Evolutionary conservation across 1,139 yeast species (phyloP), one percentile per base, ranked within the genome.

Genomic region (Zygoascus hellenicus): DNA sequence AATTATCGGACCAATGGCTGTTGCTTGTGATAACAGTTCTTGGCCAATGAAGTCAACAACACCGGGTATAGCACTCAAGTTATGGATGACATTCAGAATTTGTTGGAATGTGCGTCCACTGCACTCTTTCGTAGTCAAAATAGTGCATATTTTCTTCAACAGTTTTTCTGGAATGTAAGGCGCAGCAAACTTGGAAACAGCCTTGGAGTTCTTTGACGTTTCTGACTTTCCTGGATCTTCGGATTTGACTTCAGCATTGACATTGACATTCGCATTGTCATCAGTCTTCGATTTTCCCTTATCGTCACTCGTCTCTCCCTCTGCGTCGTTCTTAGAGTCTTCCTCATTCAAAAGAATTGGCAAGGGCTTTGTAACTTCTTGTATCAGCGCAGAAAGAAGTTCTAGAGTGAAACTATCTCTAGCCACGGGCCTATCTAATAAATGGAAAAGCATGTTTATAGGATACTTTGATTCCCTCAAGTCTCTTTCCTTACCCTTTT

Each of bases 61-160:
- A 48, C 79, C 77, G 2, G 77, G 74, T 34, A 88, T 68, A 15
- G 74, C 70, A 0, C 88, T 78, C 48, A 90, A 65, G 60, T 86
- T 83, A 58, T 85, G 94, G 83, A 90, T 86, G 1, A 90, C 80
- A 52, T 87, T 79, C 45, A 90, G 74, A 0, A 94, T 82, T 61
- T 90, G 85, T 58, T 89, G 88, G 66, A 89, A 89, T 0, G 95
- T 89, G 38, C 83, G 77, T 54, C 88, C 83, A 26, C 90, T 81
- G 62, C 97, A 88, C 50, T 89, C 95, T 60, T 86, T 87, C 1
- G 94, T 80, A n/a, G 84, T 78, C 47, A 90, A 71, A 38, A 88
- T 78, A 33, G 80, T 76, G 15, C 86, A 82, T 43, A 88, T 71
- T 51, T 77, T 76, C 47, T 78, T 75, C 59, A 86, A 70, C 54